Percentiles rank a stretch among this genome's conserved stretches.
Conservation (phyloP, 345 rosid genomes). For the Brassica napus region Da-Ae NC_063441.1:7388001-7388500, state of each 20-base stretch:
- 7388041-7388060: conserved; percentile 26
- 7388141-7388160: conserved; percentile 6
- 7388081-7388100: conserved; percentile 15
- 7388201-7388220: conserved; percentile 49
- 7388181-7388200: conserved; percentile 2
- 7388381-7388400: conserved; percentile 52
- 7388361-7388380: not conserved
- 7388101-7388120: not conserved
- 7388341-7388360: not conserved
- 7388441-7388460: conserved; percentile 32
- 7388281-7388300: conserved; percentile 51
- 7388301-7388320: conserved; percentile 58
- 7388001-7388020: conserved; percentile 25
- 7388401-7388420: conserved; percentile 45
- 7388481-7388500: conserved; percentile 60
- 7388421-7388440: conserved; percentile 57
- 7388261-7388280: conserved; percentile 44
- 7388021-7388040: conserved; percentile 40
- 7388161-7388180: not conserved
- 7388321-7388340: not conserved
- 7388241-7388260: conserved; percentile 51
- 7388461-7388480: conserved; percentile 26
- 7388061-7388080: conserved; percentile 14
- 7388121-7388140: conserved; percentile 5
- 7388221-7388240: conserved; percentile 69